phyloP scores from a whole-genome alignment of 345 rosid species.

The Chamaenerion angustifolium region DNA sequence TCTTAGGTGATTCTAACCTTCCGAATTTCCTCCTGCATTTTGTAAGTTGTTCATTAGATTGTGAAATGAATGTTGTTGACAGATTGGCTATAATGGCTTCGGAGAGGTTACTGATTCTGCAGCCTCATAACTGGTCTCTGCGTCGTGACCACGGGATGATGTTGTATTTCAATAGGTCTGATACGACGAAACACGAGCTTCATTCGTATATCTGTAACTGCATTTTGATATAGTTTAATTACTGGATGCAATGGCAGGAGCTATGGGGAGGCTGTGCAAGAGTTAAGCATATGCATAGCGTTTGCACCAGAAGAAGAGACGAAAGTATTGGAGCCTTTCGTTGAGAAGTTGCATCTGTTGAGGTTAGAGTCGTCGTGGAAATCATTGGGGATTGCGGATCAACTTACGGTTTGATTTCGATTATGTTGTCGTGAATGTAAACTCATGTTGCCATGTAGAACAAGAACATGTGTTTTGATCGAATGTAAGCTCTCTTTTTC shows the following conservation, averaged over 20 bases:
- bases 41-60: too few relatives aligned
- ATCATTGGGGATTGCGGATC: conserved; percentile 43
- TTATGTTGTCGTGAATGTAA: too few relatives aligned
- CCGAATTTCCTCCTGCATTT: too few relatives aligned
- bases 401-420: conserved; percentile 30
- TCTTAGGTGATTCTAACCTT: conserved; percentile 41
- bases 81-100: conserved; percentile 87
- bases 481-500: too few relatives aligned
- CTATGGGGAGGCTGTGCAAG: conserved; percentile 71
- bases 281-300: conserved; percentile 89
- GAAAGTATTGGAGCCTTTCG: conserved; percentile 45
- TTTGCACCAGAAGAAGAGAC: conserved; percentile 75
- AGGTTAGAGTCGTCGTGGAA: conserved; percentile 61
- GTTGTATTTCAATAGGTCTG: conserved; percentile 62
- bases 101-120: conserved; percentile 72
- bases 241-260: conserved; percentile 24
- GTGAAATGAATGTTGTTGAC: neutral
- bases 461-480: too few relatives aligned
- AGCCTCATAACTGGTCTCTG: conserved; percentile 74
- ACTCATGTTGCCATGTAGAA: too few relatives aligned
- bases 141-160: conserved; percentile 91
- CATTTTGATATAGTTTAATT: neutral
- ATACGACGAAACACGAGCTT: too few relatives aligned
- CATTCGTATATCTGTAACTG: too few relatives aligned
- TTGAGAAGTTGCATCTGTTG: conserved; percentile 70